Evolutionary conservation across 164 flowering plant species (phyloP).

Genomic region (grape (Vitis vinifera)): DNA sequence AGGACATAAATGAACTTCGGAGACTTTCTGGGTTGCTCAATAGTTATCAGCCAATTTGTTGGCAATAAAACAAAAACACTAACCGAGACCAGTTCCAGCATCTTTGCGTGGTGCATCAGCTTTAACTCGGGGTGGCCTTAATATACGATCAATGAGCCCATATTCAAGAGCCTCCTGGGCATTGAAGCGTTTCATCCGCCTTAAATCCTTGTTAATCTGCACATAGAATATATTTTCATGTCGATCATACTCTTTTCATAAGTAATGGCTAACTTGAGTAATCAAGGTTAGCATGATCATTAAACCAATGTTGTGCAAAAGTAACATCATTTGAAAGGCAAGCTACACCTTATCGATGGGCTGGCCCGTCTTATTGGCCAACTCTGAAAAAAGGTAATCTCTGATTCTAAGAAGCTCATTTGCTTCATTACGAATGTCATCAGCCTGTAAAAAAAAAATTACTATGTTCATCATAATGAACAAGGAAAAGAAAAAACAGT

Average conservation of each 20-base stretch:
- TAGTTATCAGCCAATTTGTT: neutral
- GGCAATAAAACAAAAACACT: constrained; percentile 9
- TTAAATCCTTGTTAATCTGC: constrained; percentile 73
- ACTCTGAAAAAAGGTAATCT: constrained; percentile 72
- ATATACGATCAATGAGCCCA: constrained; percentile 81
- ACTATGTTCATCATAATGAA: neutral
- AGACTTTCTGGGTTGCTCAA: neutral
- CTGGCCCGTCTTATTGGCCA: constrained; percentile 83
- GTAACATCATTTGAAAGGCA: neutral
- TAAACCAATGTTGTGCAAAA: neutral
- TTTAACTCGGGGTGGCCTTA: constrained; percentile 62
- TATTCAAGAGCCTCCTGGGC: constrained; percentile 86
- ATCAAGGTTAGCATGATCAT: neutral
- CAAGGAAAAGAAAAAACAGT: neutral
- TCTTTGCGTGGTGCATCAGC: constrained; percentile 52
- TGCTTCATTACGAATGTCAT: constrained; percentile 83
- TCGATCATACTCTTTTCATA: neutral
- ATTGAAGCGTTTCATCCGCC: constrained; percentile 55
- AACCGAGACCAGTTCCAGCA: constrained; percentile 54
- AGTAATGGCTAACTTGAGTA: neutral
- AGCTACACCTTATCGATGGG: constrained; percentile 72
- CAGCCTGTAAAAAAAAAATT: constrained; percentile 58
- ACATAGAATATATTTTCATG: neutral
- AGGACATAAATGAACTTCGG: neutral
- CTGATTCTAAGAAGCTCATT: constrained; percentile 76